Evolutionary conservation across 1,139 yeast species (phyloP), one percentile per base, ranked within the genome.

Genomic region (Debaryomyces subglobosus): DNA sequence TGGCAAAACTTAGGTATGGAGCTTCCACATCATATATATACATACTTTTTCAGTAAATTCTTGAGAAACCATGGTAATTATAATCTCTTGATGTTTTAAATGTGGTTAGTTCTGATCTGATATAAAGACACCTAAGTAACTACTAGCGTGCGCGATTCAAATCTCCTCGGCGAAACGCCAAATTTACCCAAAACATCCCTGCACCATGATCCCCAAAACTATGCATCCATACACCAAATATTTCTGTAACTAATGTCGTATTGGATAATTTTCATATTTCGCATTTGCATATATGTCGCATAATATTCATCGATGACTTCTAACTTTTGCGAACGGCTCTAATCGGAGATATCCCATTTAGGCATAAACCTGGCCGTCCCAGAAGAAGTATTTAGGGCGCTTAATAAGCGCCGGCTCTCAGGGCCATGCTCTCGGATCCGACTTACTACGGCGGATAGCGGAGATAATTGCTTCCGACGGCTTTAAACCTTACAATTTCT

Each of bases 11-110:
- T 13, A 27, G 30, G 1, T 12, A 4, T 4, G 13, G 4, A 7
- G 4, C 43, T n/a, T n/a, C n/a, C n/a, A n/a, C n/a, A n/a, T n/a
- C 25, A n/a, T 39, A 8, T 13, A 2, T 6, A 18, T 36, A 72
- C 83, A 42, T 68, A 78, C 84, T 64, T 78, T 79, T 55, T 77
- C 77, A 49, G 78, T 77, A 58, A 80, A 80, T 68, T 74, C 77
- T 60, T 74, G 77, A 52, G 84, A 78, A 55, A 77, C 82, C 84
- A 79, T 79, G 45, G 40, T 64, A 37, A 20, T n/a, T 30, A 18
- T 20, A 21, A 30, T 29, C 23, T 9, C 20, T 5, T 16, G 9
- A 13, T 6, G n/a, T 18, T 29, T 10, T 5, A 7, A 25, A 40
- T 4, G 18, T 16, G 23, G 12, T 16, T 9, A 24, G 15, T 10